A percentile compares a stretch with the other conserved stretches of the same genome.
Conservation (phyloP, 2,329 filamentous ascomycete genomes). For the Phaeosphaeria sp. region DNA sequence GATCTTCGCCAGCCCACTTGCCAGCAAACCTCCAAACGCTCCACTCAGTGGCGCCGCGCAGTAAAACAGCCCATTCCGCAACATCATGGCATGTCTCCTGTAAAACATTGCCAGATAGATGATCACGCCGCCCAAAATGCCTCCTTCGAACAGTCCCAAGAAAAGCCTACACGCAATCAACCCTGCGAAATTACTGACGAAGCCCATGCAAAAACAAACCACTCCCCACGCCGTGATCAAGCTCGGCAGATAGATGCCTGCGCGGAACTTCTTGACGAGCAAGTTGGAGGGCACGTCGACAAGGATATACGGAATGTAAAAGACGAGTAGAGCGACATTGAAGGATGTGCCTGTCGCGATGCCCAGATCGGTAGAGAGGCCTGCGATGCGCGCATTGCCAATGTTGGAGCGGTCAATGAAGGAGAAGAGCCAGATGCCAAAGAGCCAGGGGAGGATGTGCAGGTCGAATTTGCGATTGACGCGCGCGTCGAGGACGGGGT, state of each 20-base stretch:
- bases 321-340: constrained; percentile 53
- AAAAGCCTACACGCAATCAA: constrained; percentile 51
- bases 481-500: constrained; percentile 32
- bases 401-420: constrained; percentile 55
- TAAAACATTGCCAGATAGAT: constrained; percentile 54
- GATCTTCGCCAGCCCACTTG: constrained; percentile 51
- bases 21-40: constrained; percentile 52
- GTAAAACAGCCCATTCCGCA: constrained; percentile 49
- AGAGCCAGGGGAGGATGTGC: constrained; percentile 55
- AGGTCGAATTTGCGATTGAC: constrained; percentile 53
- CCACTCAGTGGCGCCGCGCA: constrained; percentile 48
- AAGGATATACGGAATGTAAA: constrained; percentile 54
- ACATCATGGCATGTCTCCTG: constrained; percentile 49
- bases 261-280: constrained; percentile 49
- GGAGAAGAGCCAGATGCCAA: constrained; percentile 54
- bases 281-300: constrained; percentile 52
- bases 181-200: constrained; percentile 49
- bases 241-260: constrained; percentile 50
- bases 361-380: constrained; percentile 48
- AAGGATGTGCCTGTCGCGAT: constrained; percentile 48
- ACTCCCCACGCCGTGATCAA: constrained; percentile 51
- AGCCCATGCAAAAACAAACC: constrained; percentile 49
- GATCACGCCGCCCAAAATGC: constrained; percentile 50
- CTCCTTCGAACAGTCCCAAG: constrained; percentile 52
- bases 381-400: constrained; percentile 53